Base-by-base conservation (phyloP, 1,139 yeast genomes). In the Zygosaccharomyces pseudobailii region DNA sequence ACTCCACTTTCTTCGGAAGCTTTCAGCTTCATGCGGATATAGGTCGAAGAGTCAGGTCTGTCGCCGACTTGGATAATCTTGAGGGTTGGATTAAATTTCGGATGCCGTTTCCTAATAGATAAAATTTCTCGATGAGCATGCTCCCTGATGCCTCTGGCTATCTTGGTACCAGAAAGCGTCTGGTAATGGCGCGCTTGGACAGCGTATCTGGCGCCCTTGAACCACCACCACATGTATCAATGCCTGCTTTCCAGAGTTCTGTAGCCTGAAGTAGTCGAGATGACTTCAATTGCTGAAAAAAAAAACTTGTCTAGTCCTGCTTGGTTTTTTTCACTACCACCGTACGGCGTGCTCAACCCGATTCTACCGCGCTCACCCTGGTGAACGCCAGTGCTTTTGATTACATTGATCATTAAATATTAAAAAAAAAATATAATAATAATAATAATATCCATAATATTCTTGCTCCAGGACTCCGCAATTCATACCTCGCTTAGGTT, bases 21-120 rank as follows among this genome's bases (percentile, higher is more conserved):
- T 64, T 82, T 84, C 49, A 83, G 69, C 63, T 85, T 85, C 73
- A 86, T 81, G 50, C 82, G 75, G 36, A 85, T 92, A 65, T 85
- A 85, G 0, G 88, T 83, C 0, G 87, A 76, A 0, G 92, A 84
- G 60, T 85, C 94, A 5, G 89, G 87, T 58, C 90, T 74, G 31
- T 73, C 70, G 46, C 94, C 94, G 39, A 85, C 87, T 66, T 85
- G 94, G 50, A 85, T 72, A 53, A 85, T 84, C 43, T 84, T 79
- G 55, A 85, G 72, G 43, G 74, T 74, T 30, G 94, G 92, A 46
- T 71, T 69, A 65, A 83, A 85, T 43, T 70, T 71, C 7, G 79
- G 73, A 52, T 78, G 73, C 48, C 71, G 63, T 13, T 68, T 51
- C 62, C 78, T 79, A 51, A 82, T 69, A 36, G 68, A 56, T 38